Evolutionary conservation across 106 monocot species (phyloP), one percentile per base, ranked within the genome.

Genomic region (Allium cepa): DNA sequence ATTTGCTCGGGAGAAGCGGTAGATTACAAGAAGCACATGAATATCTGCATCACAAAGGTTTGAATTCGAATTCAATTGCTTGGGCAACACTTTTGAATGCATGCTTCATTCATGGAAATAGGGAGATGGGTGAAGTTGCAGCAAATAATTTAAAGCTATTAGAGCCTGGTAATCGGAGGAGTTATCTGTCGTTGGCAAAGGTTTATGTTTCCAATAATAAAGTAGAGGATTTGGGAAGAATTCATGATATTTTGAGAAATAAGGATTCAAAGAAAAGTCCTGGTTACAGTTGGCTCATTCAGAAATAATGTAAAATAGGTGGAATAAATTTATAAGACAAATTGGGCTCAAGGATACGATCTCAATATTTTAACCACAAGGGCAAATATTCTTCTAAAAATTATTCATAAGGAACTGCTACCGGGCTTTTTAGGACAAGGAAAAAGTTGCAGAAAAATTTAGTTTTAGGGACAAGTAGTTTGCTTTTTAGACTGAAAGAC

Each of bases 1-100:
- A 85, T 64, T 68, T 85, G 81, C 72, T 85, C 7, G 85, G 81
- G 7, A 75, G 85, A 67, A 81, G 72, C 9, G 85, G 85, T 5
- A 69, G 57, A 69, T 26, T 81, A 1, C 49, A 73, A 36, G 75
- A 64, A 47, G 85, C 85, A 13, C 50, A 72, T 26, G 50, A 56
- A 8, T 15, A 81, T 22, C 59, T 85, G 45, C 9, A 47, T 1
- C 49, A 52, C 8, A 72, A 66, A 69, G 72, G 75, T 8, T 66
- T 73, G 7, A 28, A 10, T 8, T 64, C 77, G 6, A 72, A 67
- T 27, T 60, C 69, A 1, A 60, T 78, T 9, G 85, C 81, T 2
- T 85, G 78, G 85, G 28, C 47, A 11, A 52, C 81, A 9, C 81
- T 85, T 51, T 63, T 85, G 12, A 76, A 72, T 61, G 69, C 78